Evolutionary conservation across 495 filamentous ascomycete species (phyloP), one percentile per base, ranked within the genome.

Genomic region (Penicillium bialowiezense): DNA sequence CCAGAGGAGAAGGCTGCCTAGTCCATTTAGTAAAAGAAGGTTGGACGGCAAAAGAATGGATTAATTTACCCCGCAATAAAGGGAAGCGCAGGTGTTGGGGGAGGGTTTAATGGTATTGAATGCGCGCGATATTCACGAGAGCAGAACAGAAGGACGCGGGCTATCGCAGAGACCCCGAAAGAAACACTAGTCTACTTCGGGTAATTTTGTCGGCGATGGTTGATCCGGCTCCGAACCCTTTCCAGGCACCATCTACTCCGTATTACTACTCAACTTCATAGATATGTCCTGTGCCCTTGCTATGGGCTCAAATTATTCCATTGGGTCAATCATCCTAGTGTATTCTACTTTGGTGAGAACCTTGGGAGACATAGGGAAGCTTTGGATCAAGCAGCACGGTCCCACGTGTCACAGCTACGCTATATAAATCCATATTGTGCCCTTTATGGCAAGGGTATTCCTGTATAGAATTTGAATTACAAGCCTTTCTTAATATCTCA

Each of bases 21-120:
- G 35, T 55, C 44, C 60, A 56, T 51, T 37, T 49, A 69, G n/a
- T 26, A 23, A 52, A 73, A 84, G 59, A 92, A 88, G 37, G 50
- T 19, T 37, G 44, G 50, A 56, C 44, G 24, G 91, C 87, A 24
- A 74, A 84, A 57, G 71, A 86, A 36, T 82, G 88, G 63, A 74
- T 32, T 78, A 52, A 81, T 78, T 35, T 77, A 43, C 37, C 52
- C 52, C 54, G 56, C 29, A 51, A 41, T 48, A 50, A 71, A 75
- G 53, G 77, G 50, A 50, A 37, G 51, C 50, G 36, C 32, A 40
- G 46, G 44, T 74, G 74, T 24, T 71, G 73, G 51, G 69, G 68
- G 36, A 61, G 62, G 21, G 60, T 79, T 35, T 55, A 53, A 49
- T 51, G 55, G 31, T 44, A 64, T 45, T 56, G 50, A 66, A 55